phyloP scores from a whole-genome alignment of 805 yeast genomes.

The Myxozyma mucilagina region DNA sequence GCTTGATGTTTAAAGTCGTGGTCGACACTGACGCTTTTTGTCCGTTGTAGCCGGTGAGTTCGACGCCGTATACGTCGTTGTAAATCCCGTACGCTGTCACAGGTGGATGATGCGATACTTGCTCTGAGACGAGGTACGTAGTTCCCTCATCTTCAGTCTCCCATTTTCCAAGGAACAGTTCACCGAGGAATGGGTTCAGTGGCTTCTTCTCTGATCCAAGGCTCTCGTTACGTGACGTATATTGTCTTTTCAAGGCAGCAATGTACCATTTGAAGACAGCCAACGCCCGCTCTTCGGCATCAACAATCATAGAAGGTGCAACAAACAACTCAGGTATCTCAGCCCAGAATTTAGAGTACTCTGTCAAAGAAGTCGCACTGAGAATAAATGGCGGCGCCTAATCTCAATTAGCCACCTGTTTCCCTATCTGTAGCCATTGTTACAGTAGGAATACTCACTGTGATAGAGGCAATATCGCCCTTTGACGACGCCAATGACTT shows the following conservation, averaged over 20 bases:
- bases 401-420: not conserved
- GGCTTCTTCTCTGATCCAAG: conserved; percentile 98
- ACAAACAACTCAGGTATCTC: conserved; percentile 84
- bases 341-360: conserved; percentile 88
- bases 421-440: no score
- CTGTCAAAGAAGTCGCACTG: conserved; percentile 83
- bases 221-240: conserved; percentile 85
- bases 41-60: conserved; percentile 85
- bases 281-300: conserved; percentile 62
- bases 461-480: conserved; percentile 87
- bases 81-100: conserved; percentile 86
- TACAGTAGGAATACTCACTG: conserved; percentile 40
- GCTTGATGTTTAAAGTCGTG: conserved; percentile 80
- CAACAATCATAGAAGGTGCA: conserved; percentile 56
- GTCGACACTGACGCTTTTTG: conserved; percentile 76
- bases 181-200: conserved; percentile 93
- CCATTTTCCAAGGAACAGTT: conserved; percentile 91
- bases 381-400: conserved; percentile 93
- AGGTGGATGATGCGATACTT: conserved; percentile 97
- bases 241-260: conserved; percentile 88
- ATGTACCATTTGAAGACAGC: conserved; percentile 90
- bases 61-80: conserved; percentile 68
- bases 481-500: conserved; percentile 89
- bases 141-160: conserved; percentile 61
- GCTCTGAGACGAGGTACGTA: conserved; percentile 80